Conservation (phyloP, 352 stramenopile species). For the Globisporangium yorkense region DNA sequence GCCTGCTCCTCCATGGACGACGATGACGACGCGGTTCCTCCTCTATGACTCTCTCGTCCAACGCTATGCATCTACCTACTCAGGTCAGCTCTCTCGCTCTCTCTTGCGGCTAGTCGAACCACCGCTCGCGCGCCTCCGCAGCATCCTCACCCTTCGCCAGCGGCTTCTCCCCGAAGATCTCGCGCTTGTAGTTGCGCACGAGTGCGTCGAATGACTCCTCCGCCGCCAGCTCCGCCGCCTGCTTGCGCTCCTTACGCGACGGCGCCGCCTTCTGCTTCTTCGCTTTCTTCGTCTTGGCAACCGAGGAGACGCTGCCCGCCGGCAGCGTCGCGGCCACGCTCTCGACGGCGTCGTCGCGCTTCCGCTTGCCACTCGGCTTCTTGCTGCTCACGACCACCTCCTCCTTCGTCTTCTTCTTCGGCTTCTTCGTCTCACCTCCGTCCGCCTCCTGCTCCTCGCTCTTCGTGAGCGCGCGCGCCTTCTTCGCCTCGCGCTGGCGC, state of each 20-base stretch:
- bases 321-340: constrained; percentile 12
- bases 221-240: constrained; percentile 35
- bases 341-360: constrained; percentile 16
- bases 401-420: constrained; percentile 19
- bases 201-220: constrained; percentile 76
- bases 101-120: constrained; percentile 50
- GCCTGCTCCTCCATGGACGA: no score
- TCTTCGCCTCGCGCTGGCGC: constrained; percentile 75
- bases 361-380: constrained; percentile 33
- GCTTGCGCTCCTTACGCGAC: constrained; percentile 72
- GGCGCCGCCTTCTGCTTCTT: constrained; percentile 23
- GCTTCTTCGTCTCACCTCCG: constrained; percentile 22
- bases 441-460: constrained; percentile 10
- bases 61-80: no score
- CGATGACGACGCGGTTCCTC: neutral
- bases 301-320: neutral
- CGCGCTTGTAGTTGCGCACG: constrained; percentile 79
- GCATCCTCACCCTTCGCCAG: constrained; percentile 9
- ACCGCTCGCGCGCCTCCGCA: constrained; percentile 33
- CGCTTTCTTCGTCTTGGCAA: constrained; percentile 1
- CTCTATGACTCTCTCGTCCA: neutral
- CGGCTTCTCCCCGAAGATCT: constrained; percentile 58
- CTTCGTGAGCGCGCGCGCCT: constrained; percentile 27
- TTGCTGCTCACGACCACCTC: constrained; percentile 24
- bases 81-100: neutral